Base-by-base conservation (phyloP, 192 early-diverging fungal genomes). In the Coemansia sp. region DNA sequence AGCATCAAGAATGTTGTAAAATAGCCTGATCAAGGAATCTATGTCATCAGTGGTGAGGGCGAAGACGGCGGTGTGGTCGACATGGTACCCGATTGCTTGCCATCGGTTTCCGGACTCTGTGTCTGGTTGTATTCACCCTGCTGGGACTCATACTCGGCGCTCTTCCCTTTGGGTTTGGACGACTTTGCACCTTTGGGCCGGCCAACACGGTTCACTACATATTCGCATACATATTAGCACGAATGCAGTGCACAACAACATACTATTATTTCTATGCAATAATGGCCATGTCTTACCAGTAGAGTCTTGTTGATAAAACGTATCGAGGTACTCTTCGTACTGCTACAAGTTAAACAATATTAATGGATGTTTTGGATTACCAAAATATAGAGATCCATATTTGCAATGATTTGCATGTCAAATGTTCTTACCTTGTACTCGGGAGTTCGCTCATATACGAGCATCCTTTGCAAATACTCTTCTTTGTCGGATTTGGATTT, bases 171-270 rank as follows among this genome's bases (percentile, higher is more conserved):
- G 31, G 59, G 17, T 55, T 65, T 80, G 7, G 68, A 60, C 14
- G 67, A 59, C 37, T 46, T 52, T n/a, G 71, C 65, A 15, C 78
- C 78, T 44, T 72, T 75, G 57, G 78, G 78, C 3, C 78, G 72
- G 20, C 78, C 78, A 28, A 81, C 78, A n/a, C 78, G 73, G 20
- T 75, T 75, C 1, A 81, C 78, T 76, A 76, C n/a, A 49, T 14
- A 44, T 12, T 44, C 15, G 12, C 15, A 44, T 46, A 17, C 12
- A 46, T 8, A 28, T 55, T 55, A 55, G 53, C 53, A 55, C 28
- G 19, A 14, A 10, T 25, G 4, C 11, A 52, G 21, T 14, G 31
- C 31, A 34, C 31, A 34, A 8, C 31, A 34, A 8, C 31, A 8
- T 34, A 34, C 8, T 34, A 8, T 34, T 34, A 34, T 34, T 34